Conservation (phyloP, 2,329 filamentous ascomycete genomes). For the Metarhizium sp. region DNA sequence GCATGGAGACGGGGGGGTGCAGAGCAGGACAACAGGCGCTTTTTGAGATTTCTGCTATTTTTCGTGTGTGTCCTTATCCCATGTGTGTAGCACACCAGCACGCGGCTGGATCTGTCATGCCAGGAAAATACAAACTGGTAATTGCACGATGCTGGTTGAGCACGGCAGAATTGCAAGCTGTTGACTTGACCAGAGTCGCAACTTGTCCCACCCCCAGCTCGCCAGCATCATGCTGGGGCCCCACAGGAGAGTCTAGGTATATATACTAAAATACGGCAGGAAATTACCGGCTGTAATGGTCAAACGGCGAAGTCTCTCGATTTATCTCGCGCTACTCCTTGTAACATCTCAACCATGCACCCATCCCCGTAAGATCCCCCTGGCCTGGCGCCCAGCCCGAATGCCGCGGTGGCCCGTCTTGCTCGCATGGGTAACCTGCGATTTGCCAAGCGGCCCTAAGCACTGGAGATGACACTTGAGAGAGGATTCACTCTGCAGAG, state of each 20-base stretch:
- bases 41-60: not conserved
- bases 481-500: conserved; percentile 67
- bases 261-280: conserved; percentile 11
- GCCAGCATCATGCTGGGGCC: too few relatives aligned
- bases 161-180: too few relatives aligned
- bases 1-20: not conserved
- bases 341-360: conserved; percentile 25
- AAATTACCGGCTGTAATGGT: conserved; percentile 50
- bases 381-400: conserved; percentile 55
- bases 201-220: too few relatives aligned
- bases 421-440: conserved; percentile 61
- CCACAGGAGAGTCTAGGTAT: not conserved
- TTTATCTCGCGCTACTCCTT: conserved; percentile 29
- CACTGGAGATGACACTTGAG: conserved; percentile 61
- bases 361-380: conserved; percentile 48
- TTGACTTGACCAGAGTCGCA: too few relatives aligned
- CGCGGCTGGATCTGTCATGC: too few relatives aligned
- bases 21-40: not conserved
- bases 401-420: conserved; percentile 52
- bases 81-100: too few relatives aligned
- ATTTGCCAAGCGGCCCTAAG: conserved; percentile 52
- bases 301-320: conserved; percentile 48
- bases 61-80: not conserved
- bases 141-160: too few relatives aligned
- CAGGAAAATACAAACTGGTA: too few relatives aligned